Evolutionary conservation across 2,329 filamentous ascomycete genomes (phyloP).

Genomic region (Blastomyces percursus): DNA sequence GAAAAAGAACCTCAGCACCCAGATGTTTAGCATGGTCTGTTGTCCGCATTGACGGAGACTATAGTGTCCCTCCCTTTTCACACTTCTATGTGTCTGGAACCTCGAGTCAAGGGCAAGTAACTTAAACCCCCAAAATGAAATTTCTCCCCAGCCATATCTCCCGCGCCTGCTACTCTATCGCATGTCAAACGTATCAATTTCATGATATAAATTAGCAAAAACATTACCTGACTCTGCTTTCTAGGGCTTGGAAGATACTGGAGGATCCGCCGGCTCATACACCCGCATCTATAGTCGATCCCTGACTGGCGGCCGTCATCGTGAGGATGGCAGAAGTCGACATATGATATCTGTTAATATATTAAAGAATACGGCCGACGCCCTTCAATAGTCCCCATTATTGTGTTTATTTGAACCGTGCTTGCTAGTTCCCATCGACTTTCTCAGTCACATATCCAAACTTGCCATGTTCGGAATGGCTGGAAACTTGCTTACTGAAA

Average conservation of each 20-base stretch:
- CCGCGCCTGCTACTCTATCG: background rate
- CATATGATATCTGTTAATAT: slow-evolving; percentile 1
- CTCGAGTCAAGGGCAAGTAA: background rate
- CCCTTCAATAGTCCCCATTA: background rate
- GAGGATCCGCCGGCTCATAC: slow-evolving; percentile 2
- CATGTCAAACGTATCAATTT: background rate
- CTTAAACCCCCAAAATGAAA: background rate
- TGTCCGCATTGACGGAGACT: background rate
- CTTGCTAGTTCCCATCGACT: background rate
- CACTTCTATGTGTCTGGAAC: background rate
- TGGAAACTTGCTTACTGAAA: background rate
- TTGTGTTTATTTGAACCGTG: background rate
- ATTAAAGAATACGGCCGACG: background rate
- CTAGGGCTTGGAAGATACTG: slow-evolving; percentile 3
- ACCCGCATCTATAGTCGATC: slow-evolving; percentile 1
- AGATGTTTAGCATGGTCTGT: background rate
- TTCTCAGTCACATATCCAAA: background rate
- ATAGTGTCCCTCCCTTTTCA: background rate
- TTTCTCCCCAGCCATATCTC: background rate
- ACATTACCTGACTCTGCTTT: background rate
- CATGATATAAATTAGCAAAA: background rate
- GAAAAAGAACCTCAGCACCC: background rate
- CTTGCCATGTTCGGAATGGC: background rate
- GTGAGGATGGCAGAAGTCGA: slow-evolving; percentile 2
- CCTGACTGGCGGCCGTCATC: background rate